These are phyloP conservation scores for Thelonectria olida DNA, from an alignment of 2,329 filamentous ascomycete species.

Conservation along the genomic window DNA sequence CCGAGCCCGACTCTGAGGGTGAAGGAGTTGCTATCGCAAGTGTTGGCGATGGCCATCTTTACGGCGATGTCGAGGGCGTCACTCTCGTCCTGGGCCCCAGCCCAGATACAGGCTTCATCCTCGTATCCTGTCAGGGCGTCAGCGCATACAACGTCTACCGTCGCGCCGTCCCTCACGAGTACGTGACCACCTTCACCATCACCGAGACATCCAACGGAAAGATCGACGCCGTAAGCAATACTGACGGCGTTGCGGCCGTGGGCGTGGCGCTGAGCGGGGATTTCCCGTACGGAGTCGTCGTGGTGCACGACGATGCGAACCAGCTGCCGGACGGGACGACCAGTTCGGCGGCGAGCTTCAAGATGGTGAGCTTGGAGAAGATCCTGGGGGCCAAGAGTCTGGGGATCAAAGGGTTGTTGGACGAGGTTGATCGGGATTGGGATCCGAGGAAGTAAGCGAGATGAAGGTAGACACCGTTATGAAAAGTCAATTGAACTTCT, in stretches of 20 bases:
- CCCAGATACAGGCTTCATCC: constrained; percentile 56
- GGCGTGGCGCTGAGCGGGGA: constrained; percentile 52
- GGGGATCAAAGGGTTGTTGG: constrained; percentile 41
- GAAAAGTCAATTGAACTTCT: too few relatives aligned
- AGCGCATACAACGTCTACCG: constrained; percentile 62
- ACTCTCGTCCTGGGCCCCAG: constrained; percentile 57
- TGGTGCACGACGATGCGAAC: constrained; percentile 64
- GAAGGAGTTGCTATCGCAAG: constrained; percentile 49
- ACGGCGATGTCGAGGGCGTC: constrained; percentile 64
- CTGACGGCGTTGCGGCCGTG: constrained; percentile 60
- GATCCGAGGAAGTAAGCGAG: constrained; percentile 45
- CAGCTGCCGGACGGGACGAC: constrained; percentile 56
- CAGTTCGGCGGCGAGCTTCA: constrained; percentile 59
- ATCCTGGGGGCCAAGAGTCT: constrained; percentile 46
- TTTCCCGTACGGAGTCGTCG: constrained; percentile 56
- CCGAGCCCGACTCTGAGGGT: constrained; percentile 55
- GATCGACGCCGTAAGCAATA: constrained; percentile 62
- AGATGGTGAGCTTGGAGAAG: constrained; percentile 55
- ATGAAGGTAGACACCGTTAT: too few relatives aligned
- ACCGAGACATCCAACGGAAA: constrained; percentile 50
- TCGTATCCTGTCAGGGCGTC: constrained; percentile 63
- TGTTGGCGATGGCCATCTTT: constrained; percentile 57
- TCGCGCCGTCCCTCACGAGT: constrained; percentile 58
- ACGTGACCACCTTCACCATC: constrained; percentile 59
- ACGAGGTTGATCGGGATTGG: constrained; percentile 50